Base-by-base conservation (phyloP, 139 green algal genomes). In the Gonium pectorale region DNA sequence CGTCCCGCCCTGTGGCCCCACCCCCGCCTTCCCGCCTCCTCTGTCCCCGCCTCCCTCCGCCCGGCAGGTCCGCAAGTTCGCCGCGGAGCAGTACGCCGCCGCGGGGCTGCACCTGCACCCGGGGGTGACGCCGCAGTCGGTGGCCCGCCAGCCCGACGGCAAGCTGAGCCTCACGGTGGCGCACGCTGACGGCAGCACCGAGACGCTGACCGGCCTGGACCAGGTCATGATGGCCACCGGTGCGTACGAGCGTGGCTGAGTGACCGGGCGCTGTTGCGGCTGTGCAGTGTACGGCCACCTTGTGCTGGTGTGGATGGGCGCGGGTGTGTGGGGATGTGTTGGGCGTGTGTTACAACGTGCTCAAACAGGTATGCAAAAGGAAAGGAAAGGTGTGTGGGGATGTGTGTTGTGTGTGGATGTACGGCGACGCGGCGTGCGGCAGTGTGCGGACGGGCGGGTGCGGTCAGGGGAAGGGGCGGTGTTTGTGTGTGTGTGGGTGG, bases 41-140 rank as follows among this genome's bases (percentile, higher is more conserved):
- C 29, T 11, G 17, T 9, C 31, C 68, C 40, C 41, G 11, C 71
- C 51, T 2, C 49, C 71, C 7, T 46, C 29, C 27, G 24, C 0
- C 0, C 69, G 1, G 7, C 79, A 94, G 91, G 89, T 92, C 13
- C 86, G 90, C 67, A 92, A 92, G 83, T 95, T 95, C 73, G 79
- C 86, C 2, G 60, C 85, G 38, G 92, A 95, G 46, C 92, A 95
- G 85, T 94, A 94, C 77, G 46, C 26, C 4, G 63, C 71, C 0
- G 38, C 90, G 24, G 95, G 93, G 2, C 81, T 97, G 49, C 79
- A 90, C 38, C 82, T 97, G 67, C 93, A 98, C 86, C 67, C 87
- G 0, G 54, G 86, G 2, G 82, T 75, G 31, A 90, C 37, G 0
- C 94, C 94, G 38, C 63, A 80, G 21, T 82, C 90, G 56, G 89